Percentiles rank a stretch among this genome's conserved stretches.
Conservation (phyloP, 805 yeast species). For the Kodamaea leandrae region DNA sequence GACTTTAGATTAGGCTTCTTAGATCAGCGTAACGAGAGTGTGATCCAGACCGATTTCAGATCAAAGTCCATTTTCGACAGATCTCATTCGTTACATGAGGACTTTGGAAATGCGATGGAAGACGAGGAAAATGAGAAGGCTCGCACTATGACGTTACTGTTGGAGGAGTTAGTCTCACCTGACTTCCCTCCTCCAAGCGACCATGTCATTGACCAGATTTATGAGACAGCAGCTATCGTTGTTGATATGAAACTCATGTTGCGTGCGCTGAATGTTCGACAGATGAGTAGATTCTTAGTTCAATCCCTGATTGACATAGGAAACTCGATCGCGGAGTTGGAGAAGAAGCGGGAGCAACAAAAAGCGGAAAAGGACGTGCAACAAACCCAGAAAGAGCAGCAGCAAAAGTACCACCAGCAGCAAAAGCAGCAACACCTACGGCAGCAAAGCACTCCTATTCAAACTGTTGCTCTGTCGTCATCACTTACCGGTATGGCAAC, state of each 20-base stretch:
- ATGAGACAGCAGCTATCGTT: constrained; percentile 58
- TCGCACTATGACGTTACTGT: constrained; percentile 24
- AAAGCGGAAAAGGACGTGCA: neutral
- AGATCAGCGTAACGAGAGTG: constrained; percentile 14
- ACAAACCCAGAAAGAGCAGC: neutral
- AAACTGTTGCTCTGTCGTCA: neutral
- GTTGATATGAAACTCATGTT: constrained; percentile 64
- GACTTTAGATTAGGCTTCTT: constrained; percentile 31
- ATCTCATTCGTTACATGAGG: constrained; percentile 8
- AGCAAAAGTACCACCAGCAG: neutral
- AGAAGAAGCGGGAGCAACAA: constrained; percentile 17
- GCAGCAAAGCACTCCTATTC: constrained; percentile 1
- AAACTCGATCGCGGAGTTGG: constrained; percentile 23
- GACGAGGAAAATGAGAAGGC: constrained; percentile 20
- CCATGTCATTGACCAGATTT: constrained; percentile 53
- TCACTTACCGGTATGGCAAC: neutral
- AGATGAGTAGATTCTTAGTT: constrained; percentile 43
- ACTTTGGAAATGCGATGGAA: constrained; percentile 12
- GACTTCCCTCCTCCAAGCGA: constrained; percentile 56
- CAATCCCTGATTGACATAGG: constrained; percentile 29
- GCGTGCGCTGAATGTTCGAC: constrained; percentile 52
- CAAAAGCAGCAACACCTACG: constrained; percentile 1
- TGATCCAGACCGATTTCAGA: constrained; percentile 10
- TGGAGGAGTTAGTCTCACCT: constrained; percentile 58
- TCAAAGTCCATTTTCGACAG: constrained; percentile 39